These are phyloP conservation scores for Kluyveromyces nonfermentans DNA, from an alignment of 805 yeast species.

Conservation along the genomic window DNA sequence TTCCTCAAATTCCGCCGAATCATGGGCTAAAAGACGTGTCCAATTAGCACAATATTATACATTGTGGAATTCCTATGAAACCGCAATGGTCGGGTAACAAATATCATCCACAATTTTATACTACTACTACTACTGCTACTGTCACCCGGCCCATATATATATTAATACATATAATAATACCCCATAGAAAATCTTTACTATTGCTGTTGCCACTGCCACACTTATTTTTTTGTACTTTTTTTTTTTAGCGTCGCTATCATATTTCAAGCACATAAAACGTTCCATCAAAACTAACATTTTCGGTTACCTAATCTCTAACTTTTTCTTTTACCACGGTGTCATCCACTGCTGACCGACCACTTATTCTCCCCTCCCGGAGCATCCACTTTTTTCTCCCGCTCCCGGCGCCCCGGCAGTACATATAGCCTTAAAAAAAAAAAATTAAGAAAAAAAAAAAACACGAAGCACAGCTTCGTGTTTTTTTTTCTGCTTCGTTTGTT, in stretches of 20 bases:
- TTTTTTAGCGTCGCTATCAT: no score
- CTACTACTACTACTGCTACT: neutral
- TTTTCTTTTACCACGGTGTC: neutral
- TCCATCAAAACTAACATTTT: no score
- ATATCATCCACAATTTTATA: neutral
- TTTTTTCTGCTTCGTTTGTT: neutral
- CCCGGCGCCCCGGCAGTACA: slow-evolving; percentile 4
- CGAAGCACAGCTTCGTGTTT: slow-evolving; percentile 1
- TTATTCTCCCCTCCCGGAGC: neutral
- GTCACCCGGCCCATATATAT: neutral
- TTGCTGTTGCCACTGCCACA: no score
- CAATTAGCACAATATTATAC: neutral
- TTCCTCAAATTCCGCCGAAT: neutral
- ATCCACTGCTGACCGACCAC: neutral
- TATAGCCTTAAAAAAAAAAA: neutral
- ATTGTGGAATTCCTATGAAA: neutral
- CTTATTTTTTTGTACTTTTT: no score
- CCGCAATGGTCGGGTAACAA: neutral
- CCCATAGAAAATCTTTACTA: no score
- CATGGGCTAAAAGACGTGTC: neutral
- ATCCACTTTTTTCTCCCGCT: neutral
- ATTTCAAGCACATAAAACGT: no score
- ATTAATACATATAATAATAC: no score
- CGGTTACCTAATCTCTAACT: neutral
- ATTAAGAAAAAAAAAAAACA: slow-evolving; percentile 1